These are phyloP conservation scores for Ceratocystis variospora DNA, from an alignment of 2,329 filamentous ascomycete genomes.

Conservation along the genomic window DNA sequence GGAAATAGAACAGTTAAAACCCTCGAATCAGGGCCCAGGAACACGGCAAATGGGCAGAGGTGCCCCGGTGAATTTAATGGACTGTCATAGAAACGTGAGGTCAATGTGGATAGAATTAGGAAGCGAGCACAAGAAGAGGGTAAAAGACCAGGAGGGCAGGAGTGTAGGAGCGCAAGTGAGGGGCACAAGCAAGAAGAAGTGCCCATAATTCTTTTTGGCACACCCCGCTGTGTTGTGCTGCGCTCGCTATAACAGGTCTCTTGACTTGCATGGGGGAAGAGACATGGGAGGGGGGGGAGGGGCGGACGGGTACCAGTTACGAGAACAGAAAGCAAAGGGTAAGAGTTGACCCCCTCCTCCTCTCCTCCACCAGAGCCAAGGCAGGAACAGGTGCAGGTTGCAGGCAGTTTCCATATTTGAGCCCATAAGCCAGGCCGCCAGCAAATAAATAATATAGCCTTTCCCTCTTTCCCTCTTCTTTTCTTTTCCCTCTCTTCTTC, in stretches of 20 bases:
- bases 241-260: slow-evolving; percentile 3
- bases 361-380: slow-evolving; percentile 1
- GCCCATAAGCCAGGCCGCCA: slow-evolving; percentile 9
- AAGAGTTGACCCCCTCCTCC: background rate
- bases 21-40: slow-evolving; percentile 1
- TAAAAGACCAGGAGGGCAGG: slow-evolving; percentile 1
- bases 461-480: slow-evolving; percentile 17
- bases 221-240: background rate
- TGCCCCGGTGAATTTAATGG: slow-evolving; percentile 2
- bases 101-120: background rate
- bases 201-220: slow-evolving; percentile 14
- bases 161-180: slow-evolving; percentile 8
- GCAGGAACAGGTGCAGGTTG: background rate
- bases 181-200: background rate
- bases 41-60: background rate
- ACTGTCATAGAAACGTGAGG: slow-evolving; percentile 15
- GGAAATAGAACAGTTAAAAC: background rate
- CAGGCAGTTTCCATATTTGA: slow-evolving; percentile 14
- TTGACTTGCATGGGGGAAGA: background rate
- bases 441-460: slow-evolving; percentile 18
- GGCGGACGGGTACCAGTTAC: background rate
- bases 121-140: too few species aligned
- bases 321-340: background rate
- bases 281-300: too few species aligned
- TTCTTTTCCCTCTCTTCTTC: slow-evolving; percentile 18